phyloP scores from a whole-genome alignment of 805 yeast genomes.

The Barnettozyma pratensis region DNA sequence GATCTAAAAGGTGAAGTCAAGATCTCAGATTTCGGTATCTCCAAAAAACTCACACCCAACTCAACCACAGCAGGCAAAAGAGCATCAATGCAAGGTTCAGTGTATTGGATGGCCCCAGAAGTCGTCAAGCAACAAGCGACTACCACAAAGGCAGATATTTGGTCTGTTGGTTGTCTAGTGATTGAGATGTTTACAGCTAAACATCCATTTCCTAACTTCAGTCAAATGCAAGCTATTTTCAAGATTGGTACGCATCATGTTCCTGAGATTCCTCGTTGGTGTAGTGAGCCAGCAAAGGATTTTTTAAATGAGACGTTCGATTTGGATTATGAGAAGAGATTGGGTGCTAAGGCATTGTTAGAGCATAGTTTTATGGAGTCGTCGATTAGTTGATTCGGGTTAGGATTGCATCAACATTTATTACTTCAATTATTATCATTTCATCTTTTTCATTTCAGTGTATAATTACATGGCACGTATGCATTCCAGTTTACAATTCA shows the following conservation, averaged over 20 bases:
- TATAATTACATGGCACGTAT: no score
- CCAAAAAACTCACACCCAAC: slow-evolving; percentile 56
- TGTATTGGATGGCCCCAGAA: slow-evolving; percentile 99
- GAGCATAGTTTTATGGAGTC: slow-evolving; percentile 51
- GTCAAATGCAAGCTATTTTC: slow-evolving; percentile 96
- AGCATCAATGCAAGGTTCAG: slow-evolving; percentile 89
- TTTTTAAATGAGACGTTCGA: slow-evolving; percentile 69
- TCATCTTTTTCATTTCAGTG: no score
- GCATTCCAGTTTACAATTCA: no score
- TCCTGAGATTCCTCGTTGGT: slow-evolving; percentile 78
- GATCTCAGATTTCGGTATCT: slow-evolving; percentile 83
- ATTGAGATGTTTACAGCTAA: slow-evolving; percentile 95
- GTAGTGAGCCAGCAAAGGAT: slow-evolving; percentile 60
- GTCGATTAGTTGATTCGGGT: slow-evolving; percentile 3
- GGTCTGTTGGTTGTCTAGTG: slow-evolving; percentile 94
- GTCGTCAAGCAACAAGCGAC: slow-evolving; percentile 91
- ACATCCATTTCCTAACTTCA: slow-evolving; percentile 92
- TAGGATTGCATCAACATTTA: no score
- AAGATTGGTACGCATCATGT: slow-evolving; percentile 78
- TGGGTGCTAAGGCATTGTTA: slow-evolving; percentile 65
- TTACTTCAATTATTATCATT: no score
- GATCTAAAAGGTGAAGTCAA: slow-evolving; percentile 79
- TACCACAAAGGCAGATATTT: slow-evolving; percentile 90
- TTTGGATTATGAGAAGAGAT: slow-evolving; percentile 66
- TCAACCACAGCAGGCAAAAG: slow-evolving; percentile 41